Evolutionary conservation across 352 stramenopile genomes (phyloP), one percentile per base, ranked within the genome.

Genomic region (Globisporangium rhizosaccharum): DNA sequence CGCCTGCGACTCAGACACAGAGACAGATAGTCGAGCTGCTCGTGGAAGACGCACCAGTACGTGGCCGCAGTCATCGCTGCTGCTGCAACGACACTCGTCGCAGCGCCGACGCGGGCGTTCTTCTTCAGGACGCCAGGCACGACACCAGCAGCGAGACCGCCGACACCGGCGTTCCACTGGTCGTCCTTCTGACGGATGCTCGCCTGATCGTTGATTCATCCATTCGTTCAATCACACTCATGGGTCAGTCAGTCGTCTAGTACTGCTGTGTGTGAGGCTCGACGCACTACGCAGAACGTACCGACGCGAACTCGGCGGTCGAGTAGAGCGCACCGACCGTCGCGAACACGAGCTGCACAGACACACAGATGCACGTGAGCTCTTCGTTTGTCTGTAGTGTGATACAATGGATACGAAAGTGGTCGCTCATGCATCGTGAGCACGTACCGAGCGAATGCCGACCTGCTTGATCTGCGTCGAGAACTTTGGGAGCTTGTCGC

Each of bases 401-500:
- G 41, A 6, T n/a, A 20, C 5, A 18, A 47, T n/a, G 41, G 10
- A 23, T 23, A 45, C 15, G 33, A 57, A 59, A 11, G 15, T n/a
- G 15, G 15, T 50, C 23, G 9, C 2, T 8, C 4, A 23, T 33
- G 33, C 12, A 39, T 12, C 14, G 44, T 11, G 42, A 2, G 17
- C 7, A 70, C 70, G 25, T 71, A 93, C 82, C 77, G 82, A 85
- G 42, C 84, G 86, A 23, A 63, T 65, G 41, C 82, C 86, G n/a
- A 95, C 61, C 65, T 88, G 77, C 68, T 89, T 90, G 41, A 94
- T 68, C 67, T 95, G 86, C 46, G 62, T 70, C 33, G 80, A 74
- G 53, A 95, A 89, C 69, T 90, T 94, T 36, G 86, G 86, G 53
- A 95, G 69, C 67, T 91, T 80, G 25, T 67, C 78, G 30, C 83